These are phyloP conservation scores for Edaphochlamys debaryana DNA, from an alignment of 139 green algal genomes.

Conservation along the genomic window DNA sequence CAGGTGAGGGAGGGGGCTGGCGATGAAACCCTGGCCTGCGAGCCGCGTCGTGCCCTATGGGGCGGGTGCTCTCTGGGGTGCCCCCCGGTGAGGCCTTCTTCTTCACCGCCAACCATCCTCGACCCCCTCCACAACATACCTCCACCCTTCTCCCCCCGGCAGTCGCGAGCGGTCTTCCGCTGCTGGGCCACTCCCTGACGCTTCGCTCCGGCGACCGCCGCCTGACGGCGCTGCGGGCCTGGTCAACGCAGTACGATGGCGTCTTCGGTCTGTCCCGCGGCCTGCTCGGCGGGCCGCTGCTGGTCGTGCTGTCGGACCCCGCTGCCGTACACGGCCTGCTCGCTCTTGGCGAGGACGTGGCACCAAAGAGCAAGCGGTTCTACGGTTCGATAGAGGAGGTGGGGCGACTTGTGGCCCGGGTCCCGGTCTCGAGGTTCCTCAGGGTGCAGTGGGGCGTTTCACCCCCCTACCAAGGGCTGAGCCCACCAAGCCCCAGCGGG, in stretches of 20 bases:
- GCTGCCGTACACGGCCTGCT: conserved; percentile 21
- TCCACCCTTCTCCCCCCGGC: no score
- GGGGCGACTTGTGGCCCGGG: no score
- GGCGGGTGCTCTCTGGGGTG: no score
- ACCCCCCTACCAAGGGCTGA: no score
- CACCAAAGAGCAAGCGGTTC: conserved; percentile 14
- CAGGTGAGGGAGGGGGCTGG: no score
- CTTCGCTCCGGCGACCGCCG: not conserved
- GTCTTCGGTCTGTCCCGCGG: not conserved
- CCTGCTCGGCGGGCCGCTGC: not conserved
- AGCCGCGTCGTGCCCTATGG: no score
- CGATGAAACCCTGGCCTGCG: no score
- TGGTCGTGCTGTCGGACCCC: conserved; percentile 46
- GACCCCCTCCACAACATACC: no score
- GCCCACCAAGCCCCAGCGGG: no score
- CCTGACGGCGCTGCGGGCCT: not conserved
- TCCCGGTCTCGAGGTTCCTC: no score
- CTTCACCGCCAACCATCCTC: not conserved
- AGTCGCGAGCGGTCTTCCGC: not conserved
- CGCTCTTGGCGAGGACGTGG: not conserved
- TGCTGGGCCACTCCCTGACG: conserved; percentile 17
- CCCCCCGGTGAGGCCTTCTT: no score
- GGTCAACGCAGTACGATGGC: conserved; percentile 7
- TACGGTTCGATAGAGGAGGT: conserved; percentile 19
- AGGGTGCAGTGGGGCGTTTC: no score